phyloP scores from a whole-genome alignment of 345 rosid species.

The Clausena lansium region DNA sequence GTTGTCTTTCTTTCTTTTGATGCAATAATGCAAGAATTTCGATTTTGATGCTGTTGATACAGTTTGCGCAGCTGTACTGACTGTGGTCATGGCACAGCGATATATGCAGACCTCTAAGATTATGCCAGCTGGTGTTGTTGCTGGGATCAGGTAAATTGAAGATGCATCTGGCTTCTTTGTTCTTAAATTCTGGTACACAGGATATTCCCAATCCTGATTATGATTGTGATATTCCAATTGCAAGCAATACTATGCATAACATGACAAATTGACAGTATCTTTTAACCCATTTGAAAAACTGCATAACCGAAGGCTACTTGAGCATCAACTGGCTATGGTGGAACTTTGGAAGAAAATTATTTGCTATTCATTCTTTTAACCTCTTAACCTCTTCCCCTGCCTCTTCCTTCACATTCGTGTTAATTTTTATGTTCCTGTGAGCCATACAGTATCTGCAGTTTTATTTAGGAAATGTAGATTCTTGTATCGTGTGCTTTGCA shows the following conservation, averaged over 20 bases:
- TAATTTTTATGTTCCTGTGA: background rate
- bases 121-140: conserved; percentile 94
- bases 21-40: background rate
- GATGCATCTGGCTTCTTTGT: background rate
- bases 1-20: background rate
- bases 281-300: background rate
- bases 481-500: background rate
- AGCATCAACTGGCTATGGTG: background rate
- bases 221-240: background rate
- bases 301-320: background rate
- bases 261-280: background rate
- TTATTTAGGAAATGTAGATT: background rate
- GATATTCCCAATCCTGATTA: background rate
- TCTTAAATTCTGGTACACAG: background rate
- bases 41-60: conserved; percentile 13
- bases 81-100: conserved; percentile 86
- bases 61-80: conserved; percentile 69
- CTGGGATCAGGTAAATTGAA: conserved; percentile 65
- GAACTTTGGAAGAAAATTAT: background rate
- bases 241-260: background rate
- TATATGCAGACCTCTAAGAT: conserved; percentile 78
- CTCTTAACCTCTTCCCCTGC: background rate
- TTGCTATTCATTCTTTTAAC: background rate
- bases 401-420: background rate
- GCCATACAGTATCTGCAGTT: background rate